phyloP scores from a whole-genome alignment of 371 early-diverging fungal genomes.

The Syncephalastrum monosporum region DNA sequence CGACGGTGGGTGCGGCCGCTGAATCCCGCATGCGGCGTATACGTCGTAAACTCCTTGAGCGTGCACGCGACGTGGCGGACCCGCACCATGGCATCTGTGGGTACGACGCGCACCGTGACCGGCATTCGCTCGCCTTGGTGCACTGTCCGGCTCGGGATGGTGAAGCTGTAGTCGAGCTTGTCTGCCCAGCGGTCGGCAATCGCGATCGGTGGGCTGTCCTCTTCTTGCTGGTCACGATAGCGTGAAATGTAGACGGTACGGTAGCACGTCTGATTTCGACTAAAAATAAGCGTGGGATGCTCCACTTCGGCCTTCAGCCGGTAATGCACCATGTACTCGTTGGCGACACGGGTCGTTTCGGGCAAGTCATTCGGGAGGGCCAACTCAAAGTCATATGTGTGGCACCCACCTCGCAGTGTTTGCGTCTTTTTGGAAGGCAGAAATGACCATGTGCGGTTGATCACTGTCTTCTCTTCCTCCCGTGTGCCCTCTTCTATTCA shows the following conservation, averaged over 20 bases:
- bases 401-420: slow-evolving; percentile 21
- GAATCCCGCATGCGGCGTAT: slow-evolving; percentile 20
- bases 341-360: slow-evolving; percentile 33
- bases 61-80: slow-evolving; percentile 34
- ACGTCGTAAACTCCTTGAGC: slow-evolving; percentile 40
- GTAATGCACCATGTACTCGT: slow-evolving; percentile 35
- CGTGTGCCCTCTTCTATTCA: slow-evolving; percentile 23
- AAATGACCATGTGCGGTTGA: slow-evolving; percentile 31
- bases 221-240: slow-evolving; percentile 12
- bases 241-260: slow-evolving; percentile 26
- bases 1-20: slow-evolving; percentile 26
- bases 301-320: slow-evolving; percentile 33
- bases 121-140: slow-evolving; percentile 37
- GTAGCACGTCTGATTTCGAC: slow-evolving; percentile 19
- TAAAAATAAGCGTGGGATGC: slow-evolving; percentile 21
- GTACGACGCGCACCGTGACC: slow-evolving; percentile 26
- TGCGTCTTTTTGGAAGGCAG: slow-evolving; percentile 24
- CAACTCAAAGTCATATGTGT: slow-evolving; percentile 41
- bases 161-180: slow-evolving; percentile 38
- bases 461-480: slow-evolving; percentile 26
- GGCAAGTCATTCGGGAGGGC: slow-evolving; percentile 37
- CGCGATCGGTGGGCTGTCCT: slow-evolving; percentile 29
- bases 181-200: slow-evolving; percentile 37
- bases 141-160: slow-evolving; percentile 31
- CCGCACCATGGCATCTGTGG: slow-evolving; percentile 19